These are phyloP conservation scores for Achlya hypogyna DNA, from an alignment of 352 stramenopile species.

Conservation along the genomic window DNA sequence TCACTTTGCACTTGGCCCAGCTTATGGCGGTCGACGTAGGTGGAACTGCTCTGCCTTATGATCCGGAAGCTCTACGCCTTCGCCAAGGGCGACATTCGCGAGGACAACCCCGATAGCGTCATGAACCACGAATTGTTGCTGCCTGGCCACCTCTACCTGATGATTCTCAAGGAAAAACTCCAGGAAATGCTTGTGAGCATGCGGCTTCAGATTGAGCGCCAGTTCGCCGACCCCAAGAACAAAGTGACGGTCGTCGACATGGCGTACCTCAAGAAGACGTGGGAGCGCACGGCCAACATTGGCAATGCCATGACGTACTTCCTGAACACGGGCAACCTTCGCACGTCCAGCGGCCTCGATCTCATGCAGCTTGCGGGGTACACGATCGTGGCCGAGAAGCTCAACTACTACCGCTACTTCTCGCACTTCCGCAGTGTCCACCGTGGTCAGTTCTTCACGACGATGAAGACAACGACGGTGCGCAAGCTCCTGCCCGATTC, in stretches of 20 bases:
- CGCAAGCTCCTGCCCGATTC: constrained; percentile 97
- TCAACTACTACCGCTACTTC: constrained; percentile 99
- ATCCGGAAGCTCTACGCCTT: constrained; percentile 98
- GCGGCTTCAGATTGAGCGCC: constrained; percentile 72
- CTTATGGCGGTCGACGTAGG: constrained; percentile 49
- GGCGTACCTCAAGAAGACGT: constrained; percentile 90
- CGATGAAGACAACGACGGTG: constrained; percentile 99
- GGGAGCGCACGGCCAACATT: constrained; percentile 84
- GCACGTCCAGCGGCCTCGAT: constrained; percentile 95
- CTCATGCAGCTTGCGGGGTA: constrained; percentile 96
- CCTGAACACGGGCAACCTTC: constrained; percentile 98
- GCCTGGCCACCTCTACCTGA: constrained; percentile 91
- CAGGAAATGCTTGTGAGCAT: constrained; percentile 85
- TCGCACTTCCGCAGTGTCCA: constrained; percentile 99
- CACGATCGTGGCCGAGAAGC: constrained; percentile 98
- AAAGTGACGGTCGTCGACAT: constrained; percentile 65
- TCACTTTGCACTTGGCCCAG: background rate
- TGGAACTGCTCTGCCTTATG: constrained; percentile 93
- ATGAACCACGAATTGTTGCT: constrained; percentile 97
- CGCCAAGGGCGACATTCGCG: constrained; percentile 86
- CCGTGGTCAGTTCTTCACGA: constrained; percentile 98
- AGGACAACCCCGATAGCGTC: constrained; percentile 98
- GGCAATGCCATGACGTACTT: constrained; percentile 97
- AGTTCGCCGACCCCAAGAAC: constrained; percentile 29
- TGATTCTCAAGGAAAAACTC: constrained; percentile 99